Conservation (phyloP, 208 protist species). For the Kentomonas sorsogonicus region DNA sequence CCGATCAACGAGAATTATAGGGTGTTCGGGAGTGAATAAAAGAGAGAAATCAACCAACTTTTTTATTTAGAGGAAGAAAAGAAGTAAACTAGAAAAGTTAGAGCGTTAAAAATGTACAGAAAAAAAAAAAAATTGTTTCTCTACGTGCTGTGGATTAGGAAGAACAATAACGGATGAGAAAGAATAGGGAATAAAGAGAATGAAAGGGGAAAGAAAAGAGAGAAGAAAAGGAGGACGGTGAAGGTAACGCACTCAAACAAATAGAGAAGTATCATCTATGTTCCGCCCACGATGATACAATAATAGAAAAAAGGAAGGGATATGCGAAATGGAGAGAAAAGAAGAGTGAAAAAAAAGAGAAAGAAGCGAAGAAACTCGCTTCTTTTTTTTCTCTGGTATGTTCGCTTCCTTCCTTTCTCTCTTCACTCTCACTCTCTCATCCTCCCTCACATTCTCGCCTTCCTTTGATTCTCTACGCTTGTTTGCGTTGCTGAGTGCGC, state of each 20-base stretch:
- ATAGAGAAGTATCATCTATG: not conserved
- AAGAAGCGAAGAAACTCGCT: not conserved
- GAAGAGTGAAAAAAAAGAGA: conserved; percentile 6
- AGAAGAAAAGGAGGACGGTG: not conserved
- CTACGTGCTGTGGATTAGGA: not conserved
- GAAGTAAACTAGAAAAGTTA: not conserved
- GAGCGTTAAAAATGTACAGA: not conserved
- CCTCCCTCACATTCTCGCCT: no score
- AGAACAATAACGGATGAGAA: conserved; percentile 4
- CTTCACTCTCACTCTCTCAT: no score
- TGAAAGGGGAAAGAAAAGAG: conserved; percentile 5
- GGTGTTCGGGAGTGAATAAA: no score
- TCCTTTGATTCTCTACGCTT: no score
- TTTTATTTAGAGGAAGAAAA: conserved; percentile 3
- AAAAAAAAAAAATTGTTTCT: conserved; percentile 1
- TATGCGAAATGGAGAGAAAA: conserved; percentile 7
- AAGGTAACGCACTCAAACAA: not conserved
- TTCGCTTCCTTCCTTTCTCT: no score
- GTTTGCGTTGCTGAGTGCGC: no score
- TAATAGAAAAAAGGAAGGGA: conserved; percentile 3
- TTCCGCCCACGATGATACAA: not conserved
- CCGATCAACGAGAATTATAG: no score
- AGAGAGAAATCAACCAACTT: no score
- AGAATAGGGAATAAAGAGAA: conserved; percentile 10
- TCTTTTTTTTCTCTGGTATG: no score